Base-by-base conservation (phyloP, 2,329 filamentous ascomycete species). In the Chalaropsis ovoidea region DNA sequence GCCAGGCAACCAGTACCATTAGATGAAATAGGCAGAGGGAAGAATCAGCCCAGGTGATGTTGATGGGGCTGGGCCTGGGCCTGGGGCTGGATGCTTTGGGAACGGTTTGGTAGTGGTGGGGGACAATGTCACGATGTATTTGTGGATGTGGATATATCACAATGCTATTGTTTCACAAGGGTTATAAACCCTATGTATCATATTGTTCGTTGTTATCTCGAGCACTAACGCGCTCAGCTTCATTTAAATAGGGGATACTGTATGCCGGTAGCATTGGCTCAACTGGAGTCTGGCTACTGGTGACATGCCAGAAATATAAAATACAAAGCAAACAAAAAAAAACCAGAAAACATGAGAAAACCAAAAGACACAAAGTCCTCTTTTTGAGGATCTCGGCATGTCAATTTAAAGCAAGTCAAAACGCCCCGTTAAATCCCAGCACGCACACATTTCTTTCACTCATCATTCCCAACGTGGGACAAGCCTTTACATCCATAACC, bases 321-420 rank as follows among this genome's bases (percentile, higher is more conserved):
- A 64, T 43, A 64, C 39, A 64, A 64, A 58, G 62, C 56, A 61
- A 42, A 24, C 42, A 62, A 41, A 65, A 41, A 43, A 45, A 19
- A 61, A 49, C 17, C n/a, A 13, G 17, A 24, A 49, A 49, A 47
- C n/a, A 22, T 49, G 45, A 49, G 13, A 60, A 65, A 61, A 52
- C 45, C 24, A 45, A 56, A 35, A 56, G 52, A 43, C 35, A 43
- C 49, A 58, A 58, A 31, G 52, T 35, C 63, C 52, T 43, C 22
- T 45, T 47, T 35, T 6, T 43, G 22, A 64, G 52, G 63, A 64
- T 43, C 31, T 35, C 47, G 56, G 47, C 17, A 56, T 39, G 47
- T 64, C 62, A 56, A 64, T 64, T 64, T 41, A 60, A 64, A 58
- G 41, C 31, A 64, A 61, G 42, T 65, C 66, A 67, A 67, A 67